A percentile compares a stretch with the other conserved stretches of the same genome.
phyloP scores from a whole-genome alignment of 768 basidiomycete genomes.

The Lactarius hengduanensis region DNA sequence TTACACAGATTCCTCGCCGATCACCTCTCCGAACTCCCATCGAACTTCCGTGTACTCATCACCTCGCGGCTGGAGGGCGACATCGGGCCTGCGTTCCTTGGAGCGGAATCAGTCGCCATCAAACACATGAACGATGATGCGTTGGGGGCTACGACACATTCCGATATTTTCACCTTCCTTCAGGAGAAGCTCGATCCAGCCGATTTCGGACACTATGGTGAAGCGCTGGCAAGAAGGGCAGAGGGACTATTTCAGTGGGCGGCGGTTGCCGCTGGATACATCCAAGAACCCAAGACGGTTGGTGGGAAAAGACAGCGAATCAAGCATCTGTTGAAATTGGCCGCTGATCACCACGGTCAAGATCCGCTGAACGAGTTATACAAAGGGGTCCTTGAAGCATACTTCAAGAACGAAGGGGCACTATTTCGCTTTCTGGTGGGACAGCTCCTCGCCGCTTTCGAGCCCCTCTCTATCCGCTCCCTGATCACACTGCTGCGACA shows the following conservation, averaged over 20 bases:
- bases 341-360: neutral
- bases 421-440: constrained; percentile 3
- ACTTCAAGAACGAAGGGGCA: neutral
- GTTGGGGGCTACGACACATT: neutral
- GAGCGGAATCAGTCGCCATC: neutral
- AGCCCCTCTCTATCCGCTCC: constrained; percentile 5
- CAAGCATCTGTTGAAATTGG: neutral
- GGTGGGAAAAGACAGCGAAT: neutral
- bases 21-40: neutral
- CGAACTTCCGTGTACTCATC: constrained; percentile 10
- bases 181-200: neutral
- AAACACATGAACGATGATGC: neutral
- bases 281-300: neutral
- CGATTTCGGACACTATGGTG: neutral
- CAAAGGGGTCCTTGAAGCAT: neutral
- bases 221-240: neutral
- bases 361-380: neutral
- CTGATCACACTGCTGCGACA: neutral
- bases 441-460: constrained; percentile 3
- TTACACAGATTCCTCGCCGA: neutral
- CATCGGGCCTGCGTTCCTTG: neutral
- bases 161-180: neutral
- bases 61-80: neutral
- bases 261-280: neutral
- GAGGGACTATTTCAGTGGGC: constrained; percentile 4